Evolutionary conservation across 768 basidiomycete species (phyloP).

Genomic region (Kwoniella sp.): DNA sequence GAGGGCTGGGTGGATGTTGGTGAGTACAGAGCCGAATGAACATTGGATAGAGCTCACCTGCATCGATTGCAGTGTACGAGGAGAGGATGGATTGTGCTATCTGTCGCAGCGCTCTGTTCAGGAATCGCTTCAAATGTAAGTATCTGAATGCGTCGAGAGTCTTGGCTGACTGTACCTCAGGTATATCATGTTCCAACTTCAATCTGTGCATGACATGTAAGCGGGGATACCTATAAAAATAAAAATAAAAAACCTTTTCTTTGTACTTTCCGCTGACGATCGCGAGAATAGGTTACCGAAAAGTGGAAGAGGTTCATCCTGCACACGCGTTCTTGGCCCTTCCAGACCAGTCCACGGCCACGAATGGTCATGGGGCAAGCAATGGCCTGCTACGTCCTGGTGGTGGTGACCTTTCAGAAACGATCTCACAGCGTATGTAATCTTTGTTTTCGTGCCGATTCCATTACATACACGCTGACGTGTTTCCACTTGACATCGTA

Average conservation of each 20-base stretch:
- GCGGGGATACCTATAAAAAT: slow-evolving; percentile 7
- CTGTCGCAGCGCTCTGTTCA: slow-evolving; percentile 67
- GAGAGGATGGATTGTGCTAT: slow-evolving; percentile 77
- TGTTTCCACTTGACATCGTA: not conserved
- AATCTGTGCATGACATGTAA: slow-evolving; percentile 77
- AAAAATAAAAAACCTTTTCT: no score
- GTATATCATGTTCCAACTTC: slow-evolving; percentile 72
- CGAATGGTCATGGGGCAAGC: not conserved
- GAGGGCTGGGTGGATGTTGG: slow-evolving; percentile 86
- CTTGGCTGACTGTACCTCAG: slow-evolving; percentile 23
- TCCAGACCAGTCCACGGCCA: slow-evolving; percentile 61
- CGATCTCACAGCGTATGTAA: not conserved
- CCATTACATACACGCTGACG: no score
- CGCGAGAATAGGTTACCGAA: slow-evolving; percentile 59
- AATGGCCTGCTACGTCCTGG: not conserved
- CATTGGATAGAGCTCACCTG: not conserved
- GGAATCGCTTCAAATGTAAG: slow-evolving; percentile 76
- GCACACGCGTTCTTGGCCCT: slow-evolving; percentile 80
- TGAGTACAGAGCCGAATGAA: slow-evolving; percentile 57
- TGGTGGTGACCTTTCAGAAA: not conserved
- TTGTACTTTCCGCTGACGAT: slow-evolving; percentile 8
- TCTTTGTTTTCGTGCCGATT: not conserved
- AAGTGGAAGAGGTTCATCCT: slow-evolving; percentile 90
- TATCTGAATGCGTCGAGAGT: not conserved
- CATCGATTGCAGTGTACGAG: slow-evolving; percentile 65